phyloP scores from a whole-genome alignment of 75 land plant species.

The Chamaecyparis obtusa region DNA sequence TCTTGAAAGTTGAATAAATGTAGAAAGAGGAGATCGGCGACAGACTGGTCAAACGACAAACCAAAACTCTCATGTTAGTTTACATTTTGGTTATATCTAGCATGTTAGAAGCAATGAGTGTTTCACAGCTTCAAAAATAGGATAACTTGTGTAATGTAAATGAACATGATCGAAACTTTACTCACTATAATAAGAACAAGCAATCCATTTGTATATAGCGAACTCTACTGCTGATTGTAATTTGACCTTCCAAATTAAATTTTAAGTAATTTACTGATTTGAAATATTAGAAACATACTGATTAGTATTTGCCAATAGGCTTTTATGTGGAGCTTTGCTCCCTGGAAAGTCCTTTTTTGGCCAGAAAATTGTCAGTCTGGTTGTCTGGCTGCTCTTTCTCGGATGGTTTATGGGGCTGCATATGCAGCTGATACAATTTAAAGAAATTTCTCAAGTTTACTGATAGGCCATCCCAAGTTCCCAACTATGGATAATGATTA shows the following conservation, averaged over 20 bases:
- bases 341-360: too few relatives aligned
- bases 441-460: too few relatives aligned
- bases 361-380: too few relatives aligned
- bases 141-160: neutral
- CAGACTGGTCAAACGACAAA: neutral
- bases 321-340: too few relatives aligned
- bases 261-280: neutral
- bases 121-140: neutral
- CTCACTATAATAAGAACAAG: neutral
- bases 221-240: neutral
- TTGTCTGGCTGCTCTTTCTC: too few relatives aligned
- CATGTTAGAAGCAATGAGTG: neutral
- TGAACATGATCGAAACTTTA: neutral
- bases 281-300: neutral
- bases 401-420: too few relatives aligned
- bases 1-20: neutral
- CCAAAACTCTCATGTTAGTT: neutral
- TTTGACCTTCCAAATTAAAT: neutral
- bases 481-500: too few relatives aligned
- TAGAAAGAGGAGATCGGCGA: neutral
- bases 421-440: too few relatives aligned
- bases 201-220: neutral
- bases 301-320: neutral
- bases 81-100: neutral
- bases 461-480: too few relatives aligned